Conservation (phyloP, 176 grass and related monocot species). For the Zizania latifolia region DNA sequence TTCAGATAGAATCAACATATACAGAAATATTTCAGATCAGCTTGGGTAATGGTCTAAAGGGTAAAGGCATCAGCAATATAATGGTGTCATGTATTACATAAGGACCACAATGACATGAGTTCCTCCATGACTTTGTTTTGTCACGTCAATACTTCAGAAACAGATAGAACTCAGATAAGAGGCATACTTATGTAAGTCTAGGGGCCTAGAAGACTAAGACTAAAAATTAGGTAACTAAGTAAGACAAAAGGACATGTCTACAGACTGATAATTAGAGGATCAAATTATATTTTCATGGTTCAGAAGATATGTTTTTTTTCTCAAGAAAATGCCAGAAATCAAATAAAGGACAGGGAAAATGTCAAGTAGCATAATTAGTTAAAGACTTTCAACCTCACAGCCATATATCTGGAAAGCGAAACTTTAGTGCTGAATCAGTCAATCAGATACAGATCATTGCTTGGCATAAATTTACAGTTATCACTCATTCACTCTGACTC, state of each 20-base stretch:
- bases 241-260: not conserved
- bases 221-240: not conserved
- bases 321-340: slow-evolving; percentile 7
- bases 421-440: not conserved
- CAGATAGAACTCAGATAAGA: not conserved
- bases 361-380: not conserved
- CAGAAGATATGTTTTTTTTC: not conserved
- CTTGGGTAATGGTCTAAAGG: not conserved
- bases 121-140: not conserved
- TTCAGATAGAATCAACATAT: slow-evolving; percentile 6
- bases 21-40: not conserved
- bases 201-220: not conserved
- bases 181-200: not conserved
- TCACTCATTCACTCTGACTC: not conserved
- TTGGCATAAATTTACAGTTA: not conserved
- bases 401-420: slow-evolving; percentile 1
- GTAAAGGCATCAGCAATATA: slow-evolving; percentile 5
- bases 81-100: slow-evolving; percentile 5
- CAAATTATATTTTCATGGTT: not conserved
- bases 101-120: not conserved
- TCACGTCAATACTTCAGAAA: not conserved
- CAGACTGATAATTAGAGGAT: not conserved
- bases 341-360: slow-evolving; percentile 12
- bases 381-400: slow-evolving; percentile 7
- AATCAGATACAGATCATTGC: not conserved